Evolutionary conservation across 345 rosid species (phyloP), one percentile per base, ranked within the genome.

Genomic region (Bruguiera parviflora): DNA sequence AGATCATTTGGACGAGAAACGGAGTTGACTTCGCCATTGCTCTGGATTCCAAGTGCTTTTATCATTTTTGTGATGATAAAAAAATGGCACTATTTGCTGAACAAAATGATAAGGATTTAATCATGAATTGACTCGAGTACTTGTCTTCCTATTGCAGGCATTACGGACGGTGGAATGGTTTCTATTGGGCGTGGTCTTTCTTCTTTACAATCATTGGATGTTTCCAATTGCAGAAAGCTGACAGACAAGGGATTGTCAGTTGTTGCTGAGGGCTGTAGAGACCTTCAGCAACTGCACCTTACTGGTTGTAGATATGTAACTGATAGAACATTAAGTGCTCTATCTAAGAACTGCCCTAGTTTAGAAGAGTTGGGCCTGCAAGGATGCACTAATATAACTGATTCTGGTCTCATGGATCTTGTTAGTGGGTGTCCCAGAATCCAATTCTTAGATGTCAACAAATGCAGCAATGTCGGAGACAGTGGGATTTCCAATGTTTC

Each of bases 181-280:
- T 80, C 87, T 32, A 82, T 95, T 75, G 97, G 96, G 64, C 9
- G 66, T 32, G 82, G 88, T 76, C 89, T 95, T 63, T 74, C 85
- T 75, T 82, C 85, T 61, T 80, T 95, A 6, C 97, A 87, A 79
- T 88, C 81, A 67, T 85, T 95, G 77, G 93, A 95, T 77, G 89
- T 87, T n/a, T 89, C 97, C 5, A 80, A 81, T 68, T 95, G 97
- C 80, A 85, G 91, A 74, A 95, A 88, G 85, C 82, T 95, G 55
- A 86, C 92, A 0, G 97, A 95, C 66, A 86, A 82, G 79, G 99
- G 99, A 29, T 74, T 95, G 51, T 82, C 85, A 22, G 83, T 87
- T 46, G 89, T 92, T 77, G 92, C 97, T 43, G 65, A 80, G 79
- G 93, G 96, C 66, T 91, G 99, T 71, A 82, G 60, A 65, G 88